phyloP scores from a whole-genome alignment of 768 basidiomycete genomes.

The Lactarius sp. region DNA sequence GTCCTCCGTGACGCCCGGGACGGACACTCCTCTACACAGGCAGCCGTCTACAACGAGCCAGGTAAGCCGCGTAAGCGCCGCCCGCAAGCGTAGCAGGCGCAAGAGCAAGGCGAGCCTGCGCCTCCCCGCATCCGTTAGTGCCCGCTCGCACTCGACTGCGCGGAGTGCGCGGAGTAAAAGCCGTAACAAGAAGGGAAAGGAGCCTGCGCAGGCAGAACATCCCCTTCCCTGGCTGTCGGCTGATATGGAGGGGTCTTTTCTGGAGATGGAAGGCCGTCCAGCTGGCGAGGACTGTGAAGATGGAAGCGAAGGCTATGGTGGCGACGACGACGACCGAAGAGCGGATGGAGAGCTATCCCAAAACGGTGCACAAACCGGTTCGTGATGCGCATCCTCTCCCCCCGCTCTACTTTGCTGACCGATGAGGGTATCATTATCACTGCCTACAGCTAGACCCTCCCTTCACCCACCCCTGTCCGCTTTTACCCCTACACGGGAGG shows the following conservation, averaged over 20 bases:
- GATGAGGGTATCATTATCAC: neutral
- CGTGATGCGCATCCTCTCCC: neutral
- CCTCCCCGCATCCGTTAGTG: conserved; percentile 35
- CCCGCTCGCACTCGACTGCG: neutral
- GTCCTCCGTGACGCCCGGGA: neutral
- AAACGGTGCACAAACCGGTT: neutral
- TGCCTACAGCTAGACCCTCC: neutral
- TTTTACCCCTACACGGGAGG: neutral
- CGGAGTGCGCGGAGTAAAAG: conserved; percentile 10
- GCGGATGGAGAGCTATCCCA: neutral
- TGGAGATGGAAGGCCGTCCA: conserved; percentile 22
- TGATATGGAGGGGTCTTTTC: conserved; percentile 13
- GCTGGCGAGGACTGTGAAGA: conserved; percentile 9
- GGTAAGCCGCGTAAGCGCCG: conserved; percentile 51
- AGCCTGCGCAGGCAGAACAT: conserved; percentile 1
- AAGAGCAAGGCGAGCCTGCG: conserved; percentile 65
- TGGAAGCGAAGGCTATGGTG: conserved; percentile 1
- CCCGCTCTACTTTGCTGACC: neutral
- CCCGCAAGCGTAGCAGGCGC: conserved; percentile 57
- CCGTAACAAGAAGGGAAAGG: conserved; percentile 17
- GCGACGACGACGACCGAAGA: neutral
- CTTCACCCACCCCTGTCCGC: neutral
- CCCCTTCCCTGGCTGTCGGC: neutral
- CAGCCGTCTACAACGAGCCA: conserved; percentile 29
- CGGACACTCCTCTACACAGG: neutral